Percentiles rank a stretch among this genome's conserved stretches.
These are phyloP conservation scores for Moringa oleifera DNA, from an alignment of 345 rosid species.

Conservation along the genomic window DNA sequence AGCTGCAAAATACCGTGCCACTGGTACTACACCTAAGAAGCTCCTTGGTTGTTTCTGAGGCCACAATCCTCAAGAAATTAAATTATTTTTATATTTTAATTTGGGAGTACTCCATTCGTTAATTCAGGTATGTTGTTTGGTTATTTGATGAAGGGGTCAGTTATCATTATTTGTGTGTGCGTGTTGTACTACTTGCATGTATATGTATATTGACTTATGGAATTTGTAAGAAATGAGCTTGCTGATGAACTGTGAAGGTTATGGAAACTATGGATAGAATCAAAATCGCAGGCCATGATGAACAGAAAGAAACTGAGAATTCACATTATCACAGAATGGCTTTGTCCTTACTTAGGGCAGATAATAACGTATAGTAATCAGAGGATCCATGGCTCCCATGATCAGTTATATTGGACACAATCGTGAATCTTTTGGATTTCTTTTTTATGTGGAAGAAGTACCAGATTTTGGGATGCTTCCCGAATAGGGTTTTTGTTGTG, in stretches of 20 bases:
- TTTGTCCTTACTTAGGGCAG: too few species aligned
- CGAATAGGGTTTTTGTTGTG: too few species aligned
- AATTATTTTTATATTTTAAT: constrained; percentile 18
- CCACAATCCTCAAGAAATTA: not conserved
- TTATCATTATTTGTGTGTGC: constrained; percentile 12
- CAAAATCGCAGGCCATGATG: too few species aligned
- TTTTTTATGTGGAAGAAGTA: too few species aligned
- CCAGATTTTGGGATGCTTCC: too few species aligned
- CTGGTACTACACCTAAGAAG: constrained; percentile 71
- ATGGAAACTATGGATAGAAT: not conserved
- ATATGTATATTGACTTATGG: constrained; percentile 16
- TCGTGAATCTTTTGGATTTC: too few species aligned
- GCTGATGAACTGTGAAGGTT: constrained; percentile 4
- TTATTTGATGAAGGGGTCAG: constrained; percentile 12
- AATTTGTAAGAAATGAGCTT: constrained; percentile 19
- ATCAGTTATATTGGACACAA: too few species aligned
- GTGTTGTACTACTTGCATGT: constrained; percentile 13
- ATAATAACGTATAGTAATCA: too few species aligned
- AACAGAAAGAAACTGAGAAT: too few species aligned
- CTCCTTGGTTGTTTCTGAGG: constrained; percentile 43
- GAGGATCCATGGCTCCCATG: too few species aligned
- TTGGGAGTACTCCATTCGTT: constrained; percentile 19
- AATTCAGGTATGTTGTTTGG: constrained; percentile 17
- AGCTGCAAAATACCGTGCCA: constrained; percentile 80
- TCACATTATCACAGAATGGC: too few species aligned